A percentile compares a stretch with the other conserved stretches of the same genome.
phyloP scores from a whole-genome alignment of 1,284 basidiomycete genomes.

The Pseudozyma tsukubaensis region DNA sequence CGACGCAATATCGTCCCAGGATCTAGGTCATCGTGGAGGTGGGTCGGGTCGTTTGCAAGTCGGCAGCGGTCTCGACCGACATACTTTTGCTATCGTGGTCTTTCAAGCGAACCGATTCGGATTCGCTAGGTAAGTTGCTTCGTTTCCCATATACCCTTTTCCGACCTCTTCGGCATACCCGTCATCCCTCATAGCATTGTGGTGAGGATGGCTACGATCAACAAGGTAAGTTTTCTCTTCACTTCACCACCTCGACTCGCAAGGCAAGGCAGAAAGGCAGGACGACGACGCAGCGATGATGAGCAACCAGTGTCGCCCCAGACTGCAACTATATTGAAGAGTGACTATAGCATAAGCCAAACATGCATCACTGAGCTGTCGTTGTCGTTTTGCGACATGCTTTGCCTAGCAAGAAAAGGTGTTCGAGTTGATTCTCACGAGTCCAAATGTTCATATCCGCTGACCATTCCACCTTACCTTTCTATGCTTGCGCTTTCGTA shows the following conservation, averaged over 20 bases:
- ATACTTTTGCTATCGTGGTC: constrained; percentile 7
- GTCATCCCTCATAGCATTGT: constrained; percentile 16
- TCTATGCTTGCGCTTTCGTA: no score
- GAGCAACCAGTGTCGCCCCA: constrained; percentile 59
- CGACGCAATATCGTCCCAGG: constrained; percentile 51
- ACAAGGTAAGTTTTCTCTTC: constrained; percentile 19
- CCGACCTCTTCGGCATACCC: not conserved
- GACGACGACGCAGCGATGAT: constrained; percentile 43
- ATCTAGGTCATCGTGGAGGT: constrained; percentile 47
- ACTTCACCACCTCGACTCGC: not conserved
- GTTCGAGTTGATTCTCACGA: not conserved
- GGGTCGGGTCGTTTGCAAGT: constrained; percentile 51
- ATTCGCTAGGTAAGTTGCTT: constrained; percentile 16
- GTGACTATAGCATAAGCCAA: constrained; percentile 56
- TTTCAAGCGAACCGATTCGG: not conserved
- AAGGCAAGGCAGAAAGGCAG: not conserved
- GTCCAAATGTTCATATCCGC: not conserved
- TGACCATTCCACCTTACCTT: no score
- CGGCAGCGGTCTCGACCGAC: constrained; percentile 54
- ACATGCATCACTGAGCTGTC: constrained; percentile 58
- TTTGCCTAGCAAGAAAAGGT: no score
- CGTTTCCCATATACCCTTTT: not conserved
- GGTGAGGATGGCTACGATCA: constrained; percentile 7
- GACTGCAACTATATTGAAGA: constrained; percentile 58
- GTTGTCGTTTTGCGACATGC: constrained; percentile 5